Evolutionary conservation across 805 yeast genomes (phyloP).

Genomic region (Wickerhamiella bombiphila): DNA sequence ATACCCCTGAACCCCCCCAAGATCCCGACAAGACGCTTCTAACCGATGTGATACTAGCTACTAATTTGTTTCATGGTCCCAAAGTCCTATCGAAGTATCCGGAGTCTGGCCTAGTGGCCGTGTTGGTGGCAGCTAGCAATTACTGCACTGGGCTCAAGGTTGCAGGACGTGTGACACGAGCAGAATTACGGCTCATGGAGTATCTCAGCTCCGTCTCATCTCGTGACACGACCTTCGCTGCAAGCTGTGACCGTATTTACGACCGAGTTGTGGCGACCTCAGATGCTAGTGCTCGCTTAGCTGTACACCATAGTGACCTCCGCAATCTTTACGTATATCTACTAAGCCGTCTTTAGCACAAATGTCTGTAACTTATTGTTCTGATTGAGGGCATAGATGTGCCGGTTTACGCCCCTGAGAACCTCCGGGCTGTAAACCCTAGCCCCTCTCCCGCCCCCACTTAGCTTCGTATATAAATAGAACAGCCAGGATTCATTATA

Average conservation of each 20-base stretch:
- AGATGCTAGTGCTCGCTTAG: background rate
- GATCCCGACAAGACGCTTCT: too few species aligned
- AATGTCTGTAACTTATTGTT: too few species aligned
- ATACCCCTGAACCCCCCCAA: background rate
- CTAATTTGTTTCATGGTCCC: too few species aligned
- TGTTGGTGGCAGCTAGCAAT: constrained; percentile 4
- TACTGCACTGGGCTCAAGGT: constrained; percentile 3
- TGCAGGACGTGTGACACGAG: background rate
- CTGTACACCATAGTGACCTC: constrained; percentile 2
- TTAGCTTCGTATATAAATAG: too few species aligned
- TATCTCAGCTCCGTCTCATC: constrained; percentile 2
- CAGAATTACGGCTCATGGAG: background rate
- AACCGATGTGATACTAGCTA: too few species aligned
- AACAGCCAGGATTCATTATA: too few species aligned
- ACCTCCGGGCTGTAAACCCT: too few species aligned
- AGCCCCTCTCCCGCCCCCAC: too few species aligned
- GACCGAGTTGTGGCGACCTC: background rate
- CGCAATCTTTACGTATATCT: constrained; percentile 4
- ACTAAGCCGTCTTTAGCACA: background rate
- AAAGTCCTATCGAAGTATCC: too few species aligned
- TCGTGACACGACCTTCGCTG: background rate
- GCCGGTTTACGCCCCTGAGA: too few species aligned
- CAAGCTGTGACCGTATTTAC: background rate
- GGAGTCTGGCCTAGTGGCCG: constrained; percentile 1
- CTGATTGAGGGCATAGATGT: too few species aligned